phyloP scores from a whole-genome alignment of 768 basidiomycete genomes.

The Asterophora lycoperdoides region DNA sequence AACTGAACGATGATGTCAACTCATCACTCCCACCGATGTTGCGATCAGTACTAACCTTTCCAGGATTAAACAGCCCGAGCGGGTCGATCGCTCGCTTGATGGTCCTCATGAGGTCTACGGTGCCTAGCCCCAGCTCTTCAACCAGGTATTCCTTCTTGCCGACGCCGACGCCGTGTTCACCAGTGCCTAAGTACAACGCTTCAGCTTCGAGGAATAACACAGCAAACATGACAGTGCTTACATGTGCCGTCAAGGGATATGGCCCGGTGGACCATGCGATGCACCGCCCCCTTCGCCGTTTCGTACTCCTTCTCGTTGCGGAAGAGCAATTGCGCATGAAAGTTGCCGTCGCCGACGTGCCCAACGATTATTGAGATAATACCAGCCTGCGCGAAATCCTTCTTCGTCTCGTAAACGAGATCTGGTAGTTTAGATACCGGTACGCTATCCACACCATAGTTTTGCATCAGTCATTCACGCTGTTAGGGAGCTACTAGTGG shows the following conservation, averaged over 20 bases:
- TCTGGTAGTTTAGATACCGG: slow-evolving; percentile 63
- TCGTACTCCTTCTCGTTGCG: slow-evolving; percentile 48
- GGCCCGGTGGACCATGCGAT: slow-evolving; percentile 63
- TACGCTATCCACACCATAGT: slow-evolving; percentile 31
- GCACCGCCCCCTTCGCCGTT: slow-evolving; percentile 41
- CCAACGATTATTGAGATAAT: slow-evolving; percentile 66
- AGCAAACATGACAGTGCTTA: slow-evolving; percentile 24
- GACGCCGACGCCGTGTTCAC: slow-evolving; percentile 85
- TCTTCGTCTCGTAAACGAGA: slow-evolving; percentile 63
- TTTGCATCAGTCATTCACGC: background rate
- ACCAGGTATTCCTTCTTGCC: slow-evolving; percentile 81
- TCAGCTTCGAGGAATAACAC: background rate
- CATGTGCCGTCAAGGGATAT: slow-evolving; percentile 73
- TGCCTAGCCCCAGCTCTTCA: slow-evolving; percentile 77
- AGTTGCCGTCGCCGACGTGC: slow-evolving; percentile 70
- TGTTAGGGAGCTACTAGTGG: background rate
- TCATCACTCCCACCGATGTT: background rate
- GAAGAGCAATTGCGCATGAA: slow-evolving; percentile 52
- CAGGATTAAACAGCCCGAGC: slow-evolving; percentile 74
- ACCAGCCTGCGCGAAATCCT: slow-evolving; percentile 56
- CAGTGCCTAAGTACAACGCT: slow-evolving; percentile 50
- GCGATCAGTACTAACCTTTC: slow-evolving; percentile 49
- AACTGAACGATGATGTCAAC: slow-evolving; percentile 10
- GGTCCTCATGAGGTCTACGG: slow-evolving; percentile 78
- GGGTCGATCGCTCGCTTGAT: slow-evolving; percentile 78